Evolutionary conservation across 2,329 filamentous ascomycete genomes (phyloP).

Genomic region (Plenodomus tracheiphilus): DNA sequence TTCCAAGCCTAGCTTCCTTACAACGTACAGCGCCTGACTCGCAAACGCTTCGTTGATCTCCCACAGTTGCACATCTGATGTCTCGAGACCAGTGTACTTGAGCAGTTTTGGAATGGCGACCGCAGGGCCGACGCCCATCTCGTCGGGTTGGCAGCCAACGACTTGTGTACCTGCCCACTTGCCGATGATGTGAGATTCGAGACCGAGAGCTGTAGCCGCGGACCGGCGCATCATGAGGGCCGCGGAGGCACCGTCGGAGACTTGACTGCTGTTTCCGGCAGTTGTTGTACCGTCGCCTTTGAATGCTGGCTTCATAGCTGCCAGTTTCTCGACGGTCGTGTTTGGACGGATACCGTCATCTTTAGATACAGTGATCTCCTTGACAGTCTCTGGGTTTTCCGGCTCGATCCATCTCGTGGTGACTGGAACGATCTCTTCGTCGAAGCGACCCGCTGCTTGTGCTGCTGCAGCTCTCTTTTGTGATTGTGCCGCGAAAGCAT

Average conservation of each 20-base stretch:
- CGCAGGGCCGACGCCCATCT: slow-evolving; percentile 92
- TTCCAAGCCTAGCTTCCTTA: slow-evolving; percentile 70
- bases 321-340: slow-evolving; percentile 70
- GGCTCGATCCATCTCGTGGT: slow-evolving; percentile 70
- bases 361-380: slow-evolving; percentile 67
- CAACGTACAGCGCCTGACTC: slow-evolving; percentile 68
- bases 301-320: slow-evolving; percentile 85
- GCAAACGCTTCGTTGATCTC: slow-evolving; percentile 88
- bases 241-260: slow-evolving; percentile 86
- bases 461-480: slow-evolving; percentile 75
- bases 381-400: slow-evolving; percentile 52
- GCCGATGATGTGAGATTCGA: slow-evolving; percentile 71
- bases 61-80: slow-evolving; percentile 77
- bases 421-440: slow-evolving; percentile 78
- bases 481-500: slow-evolving; percentile 75
- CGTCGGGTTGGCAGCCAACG: slow-evolving; percentile 79
- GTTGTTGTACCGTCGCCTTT: slow-evolving; percentile 73
- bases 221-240: slow-evolving; percentile 82
- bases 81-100: slow-evolving; percentile 66
- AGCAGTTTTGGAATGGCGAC: slow-evolving; percentile 83
- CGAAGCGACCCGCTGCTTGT: slow-evolving; percentile 70
- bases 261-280: slow-evolving; percentile 83
- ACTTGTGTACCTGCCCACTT: slow-evolving; percentile 79
- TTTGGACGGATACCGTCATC: slow-evolving; percentile 82
- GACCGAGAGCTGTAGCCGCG: slow-evolving; percentile 73